These are phyloP conservation scores for Cladosporium sphaerospermum DNA, from an alignment of 2,329 filamentous ascomycete genomes.

Conservation along the genomic window DNA sequence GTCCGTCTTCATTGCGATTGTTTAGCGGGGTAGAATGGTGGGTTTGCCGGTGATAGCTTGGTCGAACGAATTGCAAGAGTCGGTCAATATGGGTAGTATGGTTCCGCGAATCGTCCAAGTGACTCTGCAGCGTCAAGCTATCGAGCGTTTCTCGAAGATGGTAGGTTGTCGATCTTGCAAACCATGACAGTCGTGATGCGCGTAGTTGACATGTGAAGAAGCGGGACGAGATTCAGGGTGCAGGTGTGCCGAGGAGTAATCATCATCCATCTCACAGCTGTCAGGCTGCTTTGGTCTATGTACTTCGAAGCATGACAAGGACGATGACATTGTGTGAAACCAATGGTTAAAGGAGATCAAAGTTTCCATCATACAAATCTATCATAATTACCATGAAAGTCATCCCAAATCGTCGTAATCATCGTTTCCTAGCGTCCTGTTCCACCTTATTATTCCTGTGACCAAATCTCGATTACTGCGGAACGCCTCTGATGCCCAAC, in stretches of 20 bases:
- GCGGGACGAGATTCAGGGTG: not conserved
- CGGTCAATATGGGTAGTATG: not conserved
- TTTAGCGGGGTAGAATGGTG: not conserved
- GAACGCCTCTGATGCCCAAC: conserved; percentile 44
- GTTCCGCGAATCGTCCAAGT: not conserved
- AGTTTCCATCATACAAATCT: conserved; percentile 1
- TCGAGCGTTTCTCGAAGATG: not conserved
- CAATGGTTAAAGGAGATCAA: not conserved
- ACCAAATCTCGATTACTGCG: not conserved
- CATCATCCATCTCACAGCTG: no score
- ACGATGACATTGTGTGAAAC: not conserved
- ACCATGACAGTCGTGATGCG: not conserved
- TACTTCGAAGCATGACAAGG: not conserved
- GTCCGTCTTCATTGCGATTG: conserved; percentile 39
- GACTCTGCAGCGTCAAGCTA: no score
- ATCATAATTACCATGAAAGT: not conserved
- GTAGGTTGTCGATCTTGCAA: not conserved
- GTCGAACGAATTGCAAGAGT: not conserved
- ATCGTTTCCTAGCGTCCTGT: not conserved
- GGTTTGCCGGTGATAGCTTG: not conserved
- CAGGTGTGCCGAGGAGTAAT: not conserved
- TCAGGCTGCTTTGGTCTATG: no score
- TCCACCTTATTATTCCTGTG: no score
- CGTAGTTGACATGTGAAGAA: conserved; percentile 3
- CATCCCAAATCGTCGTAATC: not conserved